phyloP scores from a whole-genome alignment of 805 yeast species.

The Phaffomyces antillensis region DNA sequence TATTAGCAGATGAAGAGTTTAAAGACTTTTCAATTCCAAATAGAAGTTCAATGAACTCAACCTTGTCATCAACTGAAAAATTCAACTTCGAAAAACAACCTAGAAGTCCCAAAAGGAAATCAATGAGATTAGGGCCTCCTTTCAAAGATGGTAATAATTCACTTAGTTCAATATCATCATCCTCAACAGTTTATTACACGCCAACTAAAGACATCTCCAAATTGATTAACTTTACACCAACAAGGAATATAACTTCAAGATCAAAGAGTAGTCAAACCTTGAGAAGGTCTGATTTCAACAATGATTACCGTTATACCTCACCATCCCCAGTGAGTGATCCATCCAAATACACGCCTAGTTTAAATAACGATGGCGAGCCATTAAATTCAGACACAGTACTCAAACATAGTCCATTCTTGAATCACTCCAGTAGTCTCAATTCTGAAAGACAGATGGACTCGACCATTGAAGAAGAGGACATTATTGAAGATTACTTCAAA shows the following conservation, averaged over 20 bases:
- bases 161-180: neutral
- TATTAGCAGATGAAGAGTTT: conserved; percentile 19
- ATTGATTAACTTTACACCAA: no score
- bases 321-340: no score
- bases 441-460: neutral
- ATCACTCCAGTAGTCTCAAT: neutral
- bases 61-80: conserved; percentile 1
- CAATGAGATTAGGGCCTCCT: neutral
- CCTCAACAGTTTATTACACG: no score
- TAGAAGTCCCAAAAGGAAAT: neutral
- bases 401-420: no score
- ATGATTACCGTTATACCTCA: no score
- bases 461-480: conserved; percentile 2
- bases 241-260: no score
- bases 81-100: conserved; percentile 6
- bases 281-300: no score
- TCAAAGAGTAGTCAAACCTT: no score
- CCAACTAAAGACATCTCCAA: no score
- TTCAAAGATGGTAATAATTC: neutral
- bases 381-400: no score
- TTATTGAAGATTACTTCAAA: conserved; percentile 2
- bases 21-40: conserved; percentile 12
- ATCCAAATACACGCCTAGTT: no score
- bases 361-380: no score
- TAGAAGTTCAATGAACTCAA: neutral